Evolutionary conservation across 306 rosid species (phyloP).

Genomic region (Citrullus colocynthis): DNA sequence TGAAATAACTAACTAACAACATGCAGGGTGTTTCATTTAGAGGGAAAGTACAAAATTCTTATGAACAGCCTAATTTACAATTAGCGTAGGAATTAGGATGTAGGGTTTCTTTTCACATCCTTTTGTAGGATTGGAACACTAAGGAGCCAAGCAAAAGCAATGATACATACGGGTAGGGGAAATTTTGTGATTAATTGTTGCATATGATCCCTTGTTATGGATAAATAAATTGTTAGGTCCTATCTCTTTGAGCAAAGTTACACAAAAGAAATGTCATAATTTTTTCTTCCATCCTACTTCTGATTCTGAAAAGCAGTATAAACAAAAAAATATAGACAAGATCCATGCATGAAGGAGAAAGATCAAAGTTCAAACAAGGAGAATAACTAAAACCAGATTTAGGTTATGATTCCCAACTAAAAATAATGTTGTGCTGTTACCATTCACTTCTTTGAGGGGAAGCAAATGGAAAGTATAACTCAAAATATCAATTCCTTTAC

Average conservation of each 20-base stretch:
- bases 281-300: background rate
- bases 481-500: constrained; percentile 17
- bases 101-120: background rate
- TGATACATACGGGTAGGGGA: background rate
- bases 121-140: background rate
- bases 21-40: background rate
- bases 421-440: background rate
- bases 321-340: background rate
- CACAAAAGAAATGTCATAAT: background rate
- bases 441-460: background rate
- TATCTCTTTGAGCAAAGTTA: background rate
- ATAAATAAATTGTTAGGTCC: background rate
- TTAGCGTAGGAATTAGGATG: background rate
- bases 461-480: background rate
- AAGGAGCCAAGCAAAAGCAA: background rate
- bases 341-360: background rate
- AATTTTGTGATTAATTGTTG: background rate
- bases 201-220: background rate
- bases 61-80: background rate
- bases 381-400: background rate
- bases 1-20: background rate
- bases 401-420: background rate
- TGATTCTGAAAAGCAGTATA: background rate
- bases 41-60: background rate
- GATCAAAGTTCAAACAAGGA: background rate